These are phyloP conservation scores for Fusarium virguliforme DNA, from an alignment of 2,329 filamentous ascomycete genomes.

Conservation along the genomic window DNA sequence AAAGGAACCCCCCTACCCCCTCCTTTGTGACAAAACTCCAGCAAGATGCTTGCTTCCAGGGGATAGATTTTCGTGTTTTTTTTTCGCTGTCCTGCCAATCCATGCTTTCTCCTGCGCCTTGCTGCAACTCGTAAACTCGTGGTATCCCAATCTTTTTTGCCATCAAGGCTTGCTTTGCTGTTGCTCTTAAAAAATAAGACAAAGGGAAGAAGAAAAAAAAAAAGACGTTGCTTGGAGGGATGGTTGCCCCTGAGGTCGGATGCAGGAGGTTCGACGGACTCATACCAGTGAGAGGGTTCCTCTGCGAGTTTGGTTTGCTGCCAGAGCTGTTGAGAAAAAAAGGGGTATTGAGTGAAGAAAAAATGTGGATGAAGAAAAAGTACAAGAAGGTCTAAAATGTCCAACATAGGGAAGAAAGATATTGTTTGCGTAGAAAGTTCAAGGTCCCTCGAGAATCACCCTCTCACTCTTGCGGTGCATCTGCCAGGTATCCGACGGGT, in stretches of 20 bases:
- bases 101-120: constrained; percentile 45
- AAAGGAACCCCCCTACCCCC: constrained; percentile 21
- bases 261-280: constrained; percentile 12
- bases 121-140: constrained; percentile 42
- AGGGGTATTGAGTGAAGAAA: constrained; percentile 23
- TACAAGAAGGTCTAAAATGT: constrained; percentile 7
- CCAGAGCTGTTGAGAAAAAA: constrained; percentile 32
- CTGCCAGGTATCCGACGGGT: constrained; percentile 57
- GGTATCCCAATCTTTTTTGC: constrained; percentile 40
- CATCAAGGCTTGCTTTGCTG: constrained; percentile 33
- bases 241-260: constrained; percentile 27
- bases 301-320: constrained; percentile 26
- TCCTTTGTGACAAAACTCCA: constrained; percentile 41
- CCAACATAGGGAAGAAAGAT: neutral
- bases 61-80: constrained; percentile 13
- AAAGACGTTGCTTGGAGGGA: constrained; percentile 19
- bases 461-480: constrained; percentile 67
- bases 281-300: constrained; percentile 39
- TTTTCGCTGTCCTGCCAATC: constrained; percentile 32
- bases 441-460: constrained; percentile 65
- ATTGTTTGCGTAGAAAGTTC: neutral
- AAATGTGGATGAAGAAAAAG: constrained; percentile 13
- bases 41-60: constrained; percentile 31
- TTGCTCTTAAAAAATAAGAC: constrained; percentile 40
- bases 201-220: constrained; percentile 28